Evolutionary conservation across 768 basidiomycete genomes (phyloP), one percentile per base, ranked within the genome.

Genomic region (Suillus alpinus): DNA sequence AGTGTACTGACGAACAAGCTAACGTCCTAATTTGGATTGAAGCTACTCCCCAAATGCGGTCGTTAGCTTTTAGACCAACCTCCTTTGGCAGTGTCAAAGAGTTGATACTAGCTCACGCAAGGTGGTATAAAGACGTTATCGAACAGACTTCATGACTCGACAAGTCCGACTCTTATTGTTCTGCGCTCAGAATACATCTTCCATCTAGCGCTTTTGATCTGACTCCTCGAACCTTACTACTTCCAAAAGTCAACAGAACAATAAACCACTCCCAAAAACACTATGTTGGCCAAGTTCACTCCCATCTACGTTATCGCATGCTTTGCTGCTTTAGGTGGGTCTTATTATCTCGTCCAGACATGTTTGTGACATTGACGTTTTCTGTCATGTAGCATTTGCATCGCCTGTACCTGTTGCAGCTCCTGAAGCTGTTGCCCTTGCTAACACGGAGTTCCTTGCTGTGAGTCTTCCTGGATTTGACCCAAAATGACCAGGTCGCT

Each of bases 131-230:
- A 75, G 66, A 57, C 47, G 50, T 31, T 39, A 59, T 49, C 5
- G 3, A 36, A 37, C 6, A 7, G 8, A 23, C 39, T 14, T 14
- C 3, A 57, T 65, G 65, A 68, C 57, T 65, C 67, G 67, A 57
- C 41, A 57, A 66, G 61, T 58, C 60, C 63, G 62, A 39, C 59
- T 66, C 72, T 72, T 73, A 73, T 75, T 75, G 72, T 73, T 75
- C 63, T 66, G 46, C 60, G 51, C 51, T 60, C 34, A 40, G 44
- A 51, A 57, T 53, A 56, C 51, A 56, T 55, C 29, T 29, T 41
- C 61, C 31, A 44, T 46, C 56, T 36, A 56, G 29, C 58, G 55
- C 57, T 26, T 20, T 52, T 51, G 40, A 49, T 58, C 47, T 26
- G 41, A 12, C 31, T n/a, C 23, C 16, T 55, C 14, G 10, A 37